Base-by-base conservation (phyloP, 148 eudicot species). In the Euryodendron excelsum region DNA sequence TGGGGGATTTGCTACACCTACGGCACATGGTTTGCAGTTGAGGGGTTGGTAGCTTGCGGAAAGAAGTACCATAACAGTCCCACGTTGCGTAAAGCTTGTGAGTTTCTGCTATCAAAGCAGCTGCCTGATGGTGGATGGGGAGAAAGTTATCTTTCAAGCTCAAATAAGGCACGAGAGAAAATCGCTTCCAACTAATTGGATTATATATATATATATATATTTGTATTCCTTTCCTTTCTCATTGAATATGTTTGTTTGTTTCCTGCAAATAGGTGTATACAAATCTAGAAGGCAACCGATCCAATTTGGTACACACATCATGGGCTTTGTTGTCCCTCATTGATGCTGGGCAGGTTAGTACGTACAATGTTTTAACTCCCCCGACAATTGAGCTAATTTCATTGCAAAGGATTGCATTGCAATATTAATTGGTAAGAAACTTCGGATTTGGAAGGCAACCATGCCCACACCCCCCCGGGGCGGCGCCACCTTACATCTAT, bases 261-360 rank as follows among this genome's bases (percentile, higher is more conserved):
- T 8, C 8, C 17, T 56, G 78, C 58, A 23, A 76, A 60, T 63
- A 89, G 92, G 82, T 82, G 12, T 91, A 88, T 56, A 90, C 90
- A 45, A 86, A 88, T 65, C 48, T 88, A 20, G 82, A 87, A 78
- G 91, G 88, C 47, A 78, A 88, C 71, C 79, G 69, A 37, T 88
- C 96, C 23, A 84, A 82, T 67, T 76, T 87, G 81, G 96, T 90
- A 71, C 85, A 90, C 20, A 91, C 96, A 10, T 83, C 90, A 55
- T 90, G 96, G 96, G 96, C 93, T 60, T n/a, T 91, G 65, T 63
- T 91, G 80, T 79, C 93, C 52, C 90, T 91, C 36, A 90, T 91
- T 39, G 81, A 83, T 53, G 89, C 93, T 21, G 91, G 96, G 44
- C 91, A 88, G 90, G 93, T 89, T 34, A 74, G 82, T 72, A 53